phyloP scores from a whole-genome alignment of 345 rosid genomes.

The Brassica juncea region DNA sequence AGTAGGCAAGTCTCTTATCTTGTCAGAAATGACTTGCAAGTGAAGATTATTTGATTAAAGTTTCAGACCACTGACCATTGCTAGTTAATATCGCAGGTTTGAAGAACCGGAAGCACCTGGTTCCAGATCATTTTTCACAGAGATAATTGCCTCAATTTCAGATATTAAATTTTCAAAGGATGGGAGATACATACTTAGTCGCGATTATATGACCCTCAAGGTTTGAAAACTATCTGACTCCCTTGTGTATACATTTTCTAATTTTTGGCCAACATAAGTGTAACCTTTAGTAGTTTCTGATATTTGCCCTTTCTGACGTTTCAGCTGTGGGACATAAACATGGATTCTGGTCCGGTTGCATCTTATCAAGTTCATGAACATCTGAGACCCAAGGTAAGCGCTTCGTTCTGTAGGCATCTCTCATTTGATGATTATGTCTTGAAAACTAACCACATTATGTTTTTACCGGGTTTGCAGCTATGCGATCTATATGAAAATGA shows the following conservation, averaged over 20 bases:
- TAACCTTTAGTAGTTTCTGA: conserved; percentile 19
- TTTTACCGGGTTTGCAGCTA: conserved; percentile 50
- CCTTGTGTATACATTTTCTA: conserved; percentile 27
- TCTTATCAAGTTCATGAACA: conserved; percentile 95
- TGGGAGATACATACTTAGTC: conserved; percentile 92
- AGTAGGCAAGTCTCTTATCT: background rate
- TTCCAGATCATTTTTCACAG: conserved; percentile 95
- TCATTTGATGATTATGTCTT: conserved; percentile 7
- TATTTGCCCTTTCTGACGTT: conserved; percentile 18
- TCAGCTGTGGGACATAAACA: conserved; percentile 95
- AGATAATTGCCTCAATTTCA: conserved; percentile 97
- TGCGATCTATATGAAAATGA: conserved; percentile 99
- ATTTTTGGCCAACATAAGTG: background rate
- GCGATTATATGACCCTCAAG: conserved; percentile 99
- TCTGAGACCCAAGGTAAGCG: conserved; percentile 78
- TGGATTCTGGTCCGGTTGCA: conserved; percentile 99
- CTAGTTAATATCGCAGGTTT: conserved; percentile 57
- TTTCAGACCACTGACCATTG: conserved; percentile 21
- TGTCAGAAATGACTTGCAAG: background rate
- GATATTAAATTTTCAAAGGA: conserved; percentile 89
- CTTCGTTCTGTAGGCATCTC: conserved; percentile 18
- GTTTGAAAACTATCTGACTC: conserved; percentile 39
- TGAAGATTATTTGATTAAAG: background rate
- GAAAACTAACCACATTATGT: conserved; percentile 18
- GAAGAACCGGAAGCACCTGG: conserved; percentile 95